Percentiles rank a stretch among this genome's conserved stretches.
Evolutionary conservation across 2,329 filamentous ascomycete genomes (phyloP).

Genomic region (Metarhizium brunneum): DNA sequence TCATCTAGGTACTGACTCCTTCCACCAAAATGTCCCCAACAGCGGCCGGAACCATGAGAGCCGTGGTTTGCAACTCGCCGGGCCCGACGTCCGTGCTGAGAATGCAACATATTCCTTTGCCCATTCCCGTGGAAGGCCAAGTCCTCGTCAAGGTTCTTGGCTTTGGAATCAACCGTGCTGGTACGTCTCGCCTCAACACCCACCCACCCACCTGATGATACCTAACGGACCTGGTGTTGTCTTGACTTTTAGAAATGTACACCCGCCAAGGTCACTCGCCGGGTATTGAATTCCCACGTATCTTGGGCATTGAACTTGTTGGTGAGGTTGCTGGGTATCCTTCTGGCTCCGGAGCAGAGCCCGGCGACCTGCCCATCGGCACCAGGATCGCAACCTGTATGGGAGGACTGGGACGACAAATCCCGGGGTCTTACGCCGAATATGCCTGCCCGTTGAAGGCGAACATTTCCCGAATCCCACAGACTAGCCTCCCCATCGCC

Average conservation of each 20-base stretch:
- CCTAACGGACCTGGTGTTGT: too few relatives aligned
- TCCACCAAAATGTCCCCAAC: too few relatives aligned
- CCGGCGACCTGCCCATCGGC: constrained; percentile 20
- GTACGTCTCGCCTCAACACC: too few relatives aligned
- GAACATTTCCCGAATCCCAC: not conserved
- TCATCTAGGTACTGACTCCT: too few relatives aligned
- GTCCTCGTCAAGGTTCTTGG: constrained; percentile 27
- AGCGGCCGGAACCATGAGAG: not conserved
- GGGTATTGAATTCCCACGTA: constrained; percentile 21
- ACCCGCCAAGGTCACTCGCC: constrained; percentile 34
- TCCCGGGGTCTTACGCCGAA: constrained; percentile 29
- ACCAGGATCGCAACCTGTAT: constrained; percentile 27
- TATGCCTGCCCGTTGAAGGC: not conserved
- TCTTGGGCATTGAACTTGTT: constrained; percentile 32
- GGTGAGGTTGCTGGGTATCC: constrained; percentile 21
- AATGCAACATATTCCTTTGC: not conserved
- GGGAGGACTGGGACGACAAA: constrained; percentile 31
- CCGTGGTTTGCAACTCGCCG: not conserved
- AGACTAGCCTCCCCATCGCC: not conserved
- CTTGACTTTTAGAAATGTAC: constrained; percentile 26
- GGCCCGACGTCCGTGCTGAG: not conserved
- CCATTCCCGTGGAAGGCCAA: constrained; percentile 14
- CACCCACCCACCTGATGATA: too few relatives aligned
- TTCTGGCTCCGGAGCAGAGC: constrained; percentile 18
- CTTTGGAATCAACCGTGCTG: constrained; percentile 32